Evolutionary conservation across 257 asterid genomes (phyloP).

Genomic region (Apocynum venetum): DNA sequence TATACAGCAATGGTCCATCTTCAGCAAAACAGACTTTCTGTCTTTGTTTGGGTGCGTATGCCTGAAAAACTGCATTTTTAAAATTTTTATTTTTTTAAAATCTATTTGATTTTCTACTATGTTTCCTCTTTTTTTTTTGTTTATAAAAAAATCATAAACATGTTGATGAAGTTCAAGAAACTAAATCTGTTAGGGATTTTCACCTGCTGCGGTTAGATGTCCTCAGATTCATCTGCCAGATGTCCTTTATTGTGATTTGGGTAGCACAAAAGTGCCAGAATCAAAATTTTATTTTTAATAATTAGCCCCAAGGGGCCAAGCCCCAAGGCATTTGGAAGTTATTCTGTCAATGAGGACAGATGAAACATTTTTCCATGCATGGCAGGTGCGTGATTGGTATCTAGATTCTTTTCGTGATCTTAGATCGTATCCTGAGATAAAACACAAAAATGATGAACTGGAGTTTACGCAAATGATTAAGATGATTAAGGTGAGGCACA

Average conservation of each 20-base stretch:
- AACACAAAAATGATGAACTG: conserved; percentile 57
- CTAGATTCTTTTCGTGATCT: conserved; percentile 93
- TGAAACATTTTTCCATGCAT: background rate
- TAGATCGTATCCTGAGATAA: conserved; percentile 64
- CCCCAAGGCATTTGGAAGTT: background rate
- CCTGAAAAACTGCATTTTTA: background rate
- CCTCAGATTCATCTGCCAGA: background rate
- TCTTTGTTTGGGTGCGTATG: background rate
- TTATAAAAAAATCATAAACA: background rate
- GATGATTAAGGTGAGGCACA: conserved; percentile 92
- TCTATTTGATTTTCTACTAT: background rate
- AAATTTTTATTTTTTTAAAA: background rate
- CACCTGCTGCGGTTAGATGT: background rate
- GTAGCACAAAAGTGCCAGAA: background rate
- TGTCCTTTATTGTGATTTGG: background rate
- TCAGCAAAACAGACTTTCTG: background rate
- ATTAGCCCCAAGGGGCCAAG: too few relatives aligned
- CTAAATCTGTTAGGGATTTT: background rate
- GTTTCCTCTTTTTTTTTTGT: background rate
- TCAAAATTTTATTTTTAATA: background rate
- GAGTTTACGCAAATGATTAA: conserved; percentile 82
- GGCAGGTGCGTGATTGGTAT: conserved; percentile 76
- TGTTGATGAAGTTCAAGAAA: background rate
- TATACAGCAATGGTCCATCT: background rate
- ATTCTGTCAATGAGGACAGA: background rate